A percentile compares a stretch with the other conserved stretches of the same genome.
Evolutionary conservation across 1,139 yeast species (phyloP).

Genomic region (Taphrina flavorubra): DNA sequence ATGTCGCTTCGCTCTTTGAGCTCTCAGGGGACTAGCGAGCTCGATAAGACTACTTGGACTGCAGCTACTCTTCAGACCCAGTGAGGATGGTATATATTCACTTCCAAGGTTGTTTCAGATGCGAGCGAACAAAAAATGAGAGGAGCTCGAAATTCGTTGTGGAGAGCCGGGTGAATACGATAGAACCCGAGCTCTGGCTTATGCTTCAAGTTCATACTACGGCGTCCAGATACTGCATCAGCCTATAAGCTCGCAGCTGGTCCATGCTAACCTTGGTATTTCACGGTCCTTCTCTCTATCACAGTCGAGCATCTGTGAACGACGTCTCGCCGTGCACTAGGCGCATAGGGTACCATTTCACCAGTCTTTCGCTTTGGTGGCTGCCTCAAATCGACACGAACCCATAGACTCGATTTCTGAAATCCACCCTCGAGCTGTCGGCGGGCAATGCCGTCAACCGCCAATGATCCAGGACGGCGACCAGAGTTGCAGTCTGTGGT

Average conservation of each 20-base stretch:
- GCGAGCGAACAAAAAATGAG: constrained; percentile 8
- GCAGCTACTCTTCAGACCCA: background rate
- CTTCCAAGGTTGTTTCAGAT: too few relatives aligned
- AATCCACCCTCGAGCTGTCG: background rate
- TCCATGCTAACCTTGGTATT: too few relatives aligned
- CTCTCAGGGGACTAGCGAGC: background rate
- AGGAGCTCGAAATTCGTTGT: constrained; percentile 3
- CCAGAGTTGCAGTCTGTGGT: constrained; percentile 34
- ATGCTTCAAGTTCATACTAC: background rate
- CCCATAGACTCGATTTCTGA: background rate
- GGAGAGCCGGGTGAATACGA: constrained; percentile 1
- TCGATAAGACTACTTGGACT: background rate
- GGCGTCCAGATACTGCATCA: too few relatives aligned
- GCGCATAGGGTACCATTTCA: too few relatives aligned
- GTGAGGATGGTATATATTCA: background rate
- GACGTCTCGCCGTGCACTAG: too few relatives aligned
- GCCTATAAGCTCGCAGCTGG: too few relatives aligned
- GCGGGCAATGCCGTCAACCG: constrained; percentile 10
- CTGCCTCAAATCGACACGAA: too few relatives aligned
- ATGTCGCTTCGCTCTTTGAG: background rate
- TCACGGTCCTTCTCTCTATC: too few relatives aligned
- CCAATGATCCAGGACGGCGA: constrained; percentile 1
- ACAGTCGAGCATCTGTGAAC: too few relatives aligned
- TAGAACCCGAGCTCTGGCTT: constrained; percentile 3
- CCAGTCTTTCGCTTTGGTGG: too few relatives aligned